Percentiles rank a stretch among this genome's conserved stretches.
phyloP scores from a whole-genome alignment of 2,329 filamentous ascomycete genomes.

The Ascochyta koolunga region DNA sequence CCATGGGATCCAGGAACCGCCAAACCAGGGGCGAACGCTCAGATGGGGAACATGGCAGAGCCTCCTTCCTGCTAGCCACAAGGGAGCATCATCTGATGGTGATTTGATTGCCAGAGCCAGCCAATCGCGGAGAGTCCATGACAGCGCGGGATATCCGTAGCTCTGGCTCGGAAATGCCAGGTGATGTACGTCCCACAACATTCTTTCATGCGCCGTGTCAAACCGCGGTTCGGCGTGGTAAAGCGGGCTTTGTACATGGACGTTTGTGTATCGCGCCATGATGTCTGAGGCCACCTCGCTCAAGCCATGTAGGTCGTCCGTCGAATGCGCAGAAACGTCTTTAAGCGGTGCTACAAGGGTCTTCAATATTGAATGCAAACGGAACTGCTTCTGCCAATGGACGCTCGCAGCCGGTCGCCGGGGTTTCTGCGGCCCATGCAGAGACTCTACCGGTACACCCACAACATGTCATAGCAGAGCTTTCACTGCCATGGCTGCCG shows the following conservation, averaged over 20 bases:
- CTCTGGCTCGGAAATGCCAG: constrained; percentile 38
- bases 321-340: not conserved
- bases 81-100: constrained; percentile 19
- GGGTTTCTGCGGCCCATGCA: constrained; percentile 16
- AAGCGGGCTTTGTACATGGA: not conserved
- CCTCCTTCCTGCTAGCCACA: constrained; percentile 37
- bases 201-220: constrained; percentile 22
- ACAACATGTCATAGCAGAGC: constrained; percentile 1
- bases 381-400: constrained; percentile 9
- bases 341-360: not conserved
- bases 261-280: not conserved
- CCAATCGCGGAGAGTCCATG: constrained; percentile 31
- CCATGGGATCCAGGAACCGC: constrained; percentile 28
- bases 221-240: constrained; percentile 1
- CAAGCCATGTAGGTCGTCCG: not conserved
- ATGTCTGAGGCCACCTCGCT: not conserved
- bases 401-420: constrained; percentile 4
- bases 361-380: constrained; percentile 3
- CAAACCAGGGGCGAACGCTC: constrained; percentile 32
- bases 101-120: constrained; percentile 27
- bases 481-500: constrained; percentile 14
- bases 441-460: constrained; percentile 15
- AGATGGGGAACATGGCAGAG: constrained; percentile 43
- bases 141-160: constrained; percentile 25
- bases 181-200: constrained; percentile 34